phyloP scores from a whole-genome alignment of 2,329 filamentous ascomycete species.

The Claviceps pusilla region DNA sequence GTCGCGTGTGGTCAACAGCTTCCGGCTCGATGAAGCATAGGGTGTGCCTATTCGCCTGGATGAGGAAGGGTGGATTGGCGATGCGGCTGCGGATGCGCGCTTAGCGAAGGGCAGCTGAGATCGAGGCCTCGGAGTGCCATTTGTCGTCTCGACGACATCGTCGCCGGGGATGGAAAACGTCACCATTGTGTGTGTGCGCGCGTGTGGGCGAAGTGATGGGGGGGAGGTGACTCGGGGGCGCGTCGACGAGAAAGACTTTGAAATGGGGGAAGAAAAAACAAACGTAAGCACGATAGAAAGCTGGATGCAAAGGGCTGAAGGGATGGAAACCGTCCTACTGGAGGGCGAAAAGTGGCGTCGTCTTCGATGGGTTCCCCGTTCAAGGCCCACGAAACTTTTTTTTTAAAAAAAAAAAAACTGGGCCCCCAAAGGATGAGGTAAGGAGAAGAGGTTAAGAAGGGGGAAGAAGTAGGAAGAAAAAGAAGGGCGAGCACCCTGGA shows the following conservation, averaged over 20 bases:
- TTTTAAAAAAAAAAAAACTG: not conserved
- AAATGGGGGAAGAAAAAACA: not conserved
- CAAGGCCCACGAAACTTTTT: conserved; percentile 3
- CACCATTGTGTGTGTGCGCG: conserved; percentile 15
- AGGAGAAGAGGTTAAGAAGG: not conserved
- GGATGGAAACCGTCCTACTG: not conserved
- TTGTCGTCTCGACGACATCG: conserved; percentile 15
- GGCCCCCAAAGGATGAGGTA: not conserved
- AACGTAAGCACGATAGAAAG: not conserved
- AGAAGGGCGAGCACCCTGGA: not conserved
- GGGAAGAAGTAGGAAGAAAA: not conserved
- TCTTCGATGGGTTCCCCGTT: not conserved
- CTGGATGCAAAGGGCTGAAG: not conserved
- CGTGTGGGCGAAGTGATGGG: not conserved
- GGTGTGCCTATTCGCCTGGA: conserved; percentile 24
- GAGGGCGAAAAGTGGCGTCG: not conserved
- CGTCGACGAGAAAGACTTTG: not conserved
- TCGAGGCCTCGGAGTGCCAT: conserved; percentile 24
- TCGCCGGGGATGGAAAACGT: conserved; percentile 25
- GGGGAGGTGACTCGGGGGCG: not conserved
- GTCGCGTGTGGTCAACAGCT: conserved; percentile 21
- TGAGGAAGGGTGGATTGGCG: conserved; percentile 16
- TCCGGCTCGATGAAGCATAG: conserved; percentile 22
- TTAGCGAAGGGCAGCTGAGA: conserved; percentile 29
- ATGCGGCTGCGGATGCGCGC: conserved; percentile 24